These are phyloP conservation scores for Trametes elegans DNA, from an alignment of 768 basidiomycete genomes.

Conservation along the genomic window DNA sequence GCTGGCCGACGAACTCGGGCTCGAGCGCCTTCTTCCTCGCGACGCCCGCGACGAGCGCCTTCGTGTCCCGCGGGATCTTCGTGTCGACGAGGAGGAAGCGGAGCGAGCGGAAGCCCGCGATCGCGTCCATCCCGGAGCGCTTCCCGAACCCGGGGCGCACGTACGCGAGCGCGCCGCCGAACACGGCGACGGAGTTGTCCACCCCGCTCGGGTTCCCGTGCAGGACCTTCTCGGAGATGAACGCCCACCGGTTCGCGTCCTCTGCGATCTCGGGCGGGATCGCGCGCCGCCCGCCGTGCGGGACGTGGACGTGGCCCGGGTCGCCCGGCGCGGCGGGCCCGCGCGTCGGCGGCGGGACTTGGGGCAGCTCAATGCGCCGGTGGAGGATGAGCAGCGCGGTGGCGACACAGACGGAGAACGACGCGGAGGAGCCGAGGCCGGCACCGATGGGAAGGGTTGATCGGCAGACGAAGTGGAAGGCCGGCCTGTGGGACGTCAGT, in stretches of 20 bases:
- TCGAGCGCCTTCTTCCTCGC: slow-evolving; percentile 68
- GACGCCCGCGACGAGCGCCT: slow-evolving; percentile 90
- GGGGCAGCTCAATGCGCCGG: slow-evolving; percentile 59
- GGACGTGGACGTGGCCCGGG: slow-evolving; percentile 57
- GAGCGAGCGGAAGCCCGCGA: slow-evolving; percentile 89
- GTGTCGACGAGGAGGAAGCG: slow-evolving; percentile 92
- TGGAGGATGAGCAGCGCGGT: slow-evolving; percentile 77
- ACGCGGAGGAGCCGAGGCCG: slow-evolving; percentile 95
- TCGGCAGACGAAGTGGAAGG: slow-evolving; percentile 78
- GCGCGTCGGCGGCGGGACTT: slow-evolving; percentile 46
- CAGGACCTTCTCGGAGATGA: slow-evolving; percentile 91
- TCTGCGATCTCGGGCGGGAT: slow-evolving; percentile 66
- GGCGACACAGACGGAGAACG: slow-evolving; percentile 87
- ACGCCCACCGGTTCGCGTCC: slow-evolving; percentile 89
- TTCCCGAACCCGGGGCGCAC: slow-evolving; percentile 75
- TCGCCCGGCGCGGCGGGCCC: slow-evolving; percentile 28
- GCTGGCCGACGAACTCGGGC: slow-evolving; percentile 78
- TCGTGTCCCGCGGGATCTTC: slow-evolving; percentile 90
- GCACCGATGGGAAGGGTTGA: slow-evolving; percentile 92
- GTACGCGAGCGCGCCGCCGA: slow-evolving; percentile 91
- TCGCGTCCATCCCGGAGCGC: slow-evolving; percentile 79
- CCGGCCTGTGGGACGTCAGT: slow-evolving; percentile 48
- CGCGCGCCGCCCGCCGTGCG: slow-evolving; percentile 64
- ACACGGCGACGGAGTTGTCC: slow-evolving; percentile 92
- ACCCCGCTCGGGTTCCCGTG: slow-evolving; percentile 98